Evolutionary conservation across 305 asterid genomes (phyloP), one percentile per base, ranked within the genome.

Genomic region (Solanum hybrid): DNA sequence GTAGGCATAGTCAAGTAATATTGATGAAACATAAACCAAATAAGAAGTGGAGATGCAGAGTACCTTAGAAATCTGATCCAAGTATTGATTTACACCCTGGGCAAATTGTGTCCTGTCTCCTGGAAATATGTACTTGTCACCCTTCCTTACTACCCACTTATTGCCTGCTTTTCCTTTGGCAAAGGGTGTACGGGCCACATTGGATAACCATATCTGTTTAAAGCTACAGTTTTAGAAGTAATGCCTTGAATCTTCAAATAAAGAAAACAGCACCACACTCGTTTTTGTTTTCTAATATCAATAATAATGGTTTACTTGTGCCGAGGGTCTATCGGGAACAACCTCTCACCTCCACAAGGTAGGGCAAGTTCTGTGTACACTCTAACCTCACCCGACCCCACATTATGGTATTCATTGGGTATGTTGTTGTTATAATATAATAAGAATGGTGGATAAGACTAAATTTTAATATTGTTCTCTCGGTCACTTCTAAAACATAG

Each of bases 51-150:
- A 88, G 32, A 90, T n/a, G 78, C 89, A 89, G 66, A 91, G 27
- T 92, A 94, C 98, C 98, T 94, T 90, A 88, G 96, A 95, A 77
- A 95, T 93, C 89, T 90, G 93, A 91, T 94, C 94, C 77, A 94
- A 84, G 89, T 95, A 94, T 64, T 89, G 91, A 69, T 93, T 85
- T 15, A 90, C 87, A 71, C 92, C 92, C 27, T 24, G 89, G 79
- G 89, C 69, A 86, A 81, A 92, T 84, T 91, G 93, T 92, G 92
- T 90, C 77, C 92, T 90, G 32, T 84, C 91, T 87, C 90, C 91
- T 27, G 92, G 89, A 90, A 95, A 92, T 90, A 89, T 87, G 82
- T 91, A 56, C 85, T 94, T 94, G 78, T 91, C 92, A 4, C 78
- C 92, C 89, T 92, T 93, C 87, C 85, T 95, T 45, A 91, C 60